These are phyloP conservation scores for Saksenaea oblongispora DNA, from an alignment of 371 early-diverging fungal species.

Conservation along the genomic window DNA sequence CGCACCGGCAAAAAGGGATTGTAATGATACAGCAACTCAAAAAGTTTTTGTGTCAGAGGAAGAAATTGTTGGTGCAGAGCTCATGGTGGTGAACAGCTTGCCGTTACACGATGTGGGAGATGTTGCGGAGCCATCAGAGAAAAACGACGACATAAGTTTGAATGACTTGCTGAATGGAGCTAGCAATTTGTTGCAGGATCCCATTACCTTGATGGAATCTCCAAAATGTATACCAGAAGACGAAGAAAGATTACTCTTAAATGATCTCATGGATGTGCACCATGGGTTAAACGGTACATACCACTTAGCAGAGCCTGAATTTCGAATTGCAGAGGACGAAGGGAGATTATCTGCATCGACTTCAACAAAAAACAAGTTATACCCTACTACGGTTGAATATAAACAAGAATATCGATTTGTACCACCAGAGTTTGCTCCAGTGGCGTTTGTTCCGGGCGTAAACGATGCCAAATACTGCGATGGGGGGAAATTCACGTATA, in stretches of 20 bases:
- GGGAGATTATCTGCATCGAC: not conserved
- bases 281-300: not conserved
- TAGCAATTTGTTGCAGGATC: not conserved
- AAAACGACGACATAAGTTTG: not conserved
- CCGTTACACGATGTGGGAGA: not conserved
- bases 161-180: not conserved
- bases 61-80: not conserved
- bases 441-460: slow-evolving; percentile 29
- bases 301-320: not conserved
- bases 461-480: slow-evolving; percentile 48
- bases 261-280: not conserved
- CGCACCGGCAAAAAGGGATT: not conserved
- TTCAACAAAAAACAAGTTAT: not conserved
- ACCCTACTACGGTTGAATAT: not conserved
- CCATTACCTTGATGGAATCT: not conserved
- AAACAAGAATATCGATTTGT: slow-evolving; percentile 1
- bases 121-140: not conserved
- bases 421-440: slow-evolving; percentile 51
- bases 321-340: not conserved
- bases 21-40: not conserved
- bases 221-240: not conserved
- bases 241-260: not conserved
- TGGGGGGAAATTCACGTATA: slow-evolving; percentile 53
- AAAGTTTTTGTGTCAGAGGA: not conserved
- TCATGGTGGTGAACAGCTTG: not conserved